Conservation (phyloP, 768 basidiomycete genomes). For the Rhizopogon salebrosus region DNA sequence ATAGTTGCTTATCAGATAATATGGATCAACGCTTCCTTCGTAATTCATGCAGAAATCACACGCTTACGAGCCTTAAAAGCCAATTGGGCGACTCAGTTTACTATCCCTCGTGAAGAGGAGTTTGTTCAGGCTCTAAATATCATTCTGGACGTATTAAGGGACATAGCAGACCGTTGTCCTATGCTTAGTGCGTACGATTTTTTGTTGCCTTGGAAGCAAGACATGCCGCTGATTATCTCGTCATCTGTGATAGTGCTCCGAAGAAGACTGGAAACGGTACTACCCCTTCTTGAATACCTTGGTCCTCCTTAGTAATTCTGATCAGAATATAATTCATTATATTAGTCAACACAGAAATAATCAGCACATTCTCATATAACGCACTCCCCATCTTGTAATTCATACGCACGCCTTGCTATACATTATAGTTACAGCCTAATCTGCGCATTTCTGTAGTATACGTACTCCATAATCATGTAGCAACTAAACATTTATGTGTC, state of each 20-base stretch:
- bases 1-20: slow-evolving; percentile 9
- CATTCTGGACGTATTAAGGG: slow-evolving; percentile 12
- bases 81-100: neutral
- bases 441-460: neutral
- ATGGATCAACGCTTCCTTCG: slow-evolving; percentile 18
- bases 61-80: slow-evolving; percentile 9
- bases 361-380: neutral
- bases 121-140: slow-evolving; percentile 10
- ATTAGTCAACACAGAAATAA: too few species aligned
- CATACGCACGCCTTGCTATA: neutral
- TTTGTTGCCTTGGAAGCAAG: neutral
- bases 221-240: neutral
- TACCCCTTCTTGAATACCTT: slow-evolving; percentile 16
- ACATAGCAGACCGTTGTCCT: slow-evolving; percentile 14
- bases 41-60: slow-evolving; percentile 16
- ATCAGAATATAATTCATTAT: too few species aligned
- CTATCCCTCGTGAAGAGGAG: slow-evolving; percentile 2
- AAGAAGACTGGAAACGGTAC: slow-evolving; percentile 18
- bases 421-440: neutral
- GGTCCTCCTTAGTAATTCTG: neutral
- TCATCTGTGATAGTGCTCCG: slow-evolving; percentile 13
- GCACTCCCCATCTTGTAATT: neutral
- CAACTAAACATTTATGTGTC: neutral
- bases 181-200: slow-evolving; percentile 13
- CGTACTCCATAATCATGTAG: neutral